phyloP scores from a whole-genome alignment of 495 filamentous ascomycete genomes.

The Chlorociboria aeruginascens region DNA sequence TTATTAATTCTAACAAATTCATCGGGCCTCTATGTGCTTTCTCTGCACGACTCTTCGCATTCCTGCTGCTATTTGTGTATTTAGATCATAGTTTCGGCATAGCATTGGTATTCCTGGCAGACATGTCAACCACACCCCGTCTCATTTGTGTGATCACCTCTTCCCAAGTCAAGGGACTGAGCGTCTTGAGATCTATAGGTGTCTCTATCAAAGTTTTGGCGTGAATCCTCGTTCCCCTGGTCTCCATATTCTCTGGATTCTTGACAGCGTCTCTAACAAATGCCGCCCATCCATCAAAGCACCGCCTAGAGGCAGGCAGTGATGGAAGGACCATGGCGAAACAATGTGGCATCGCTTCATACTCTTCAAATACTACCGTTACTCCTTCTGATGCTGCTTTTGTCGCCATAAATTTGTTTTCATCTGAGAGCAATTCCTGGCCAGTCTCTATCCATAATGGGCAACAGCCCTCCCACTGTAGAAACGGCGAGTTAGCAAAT shows the following conservation, averaged over 20 bases:
- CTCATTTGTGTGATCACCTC: slow-evolving; percentile 40
- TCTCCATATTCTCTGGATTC: slow-evolving; percentile 26
- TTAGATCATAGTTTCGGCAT: slow-evolving; percentile 33
- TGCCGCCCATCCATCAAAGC: slow-evolving; percentile 40
- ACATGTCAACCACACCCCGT: slow-evolving; percentile 32
- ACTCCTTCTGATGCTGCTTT: slow-evolving; percentile 50
- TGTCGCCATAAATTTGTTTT: slow-evolving; percentile 49
- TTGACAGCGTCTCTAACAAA: slow-evolving; percentile 42
- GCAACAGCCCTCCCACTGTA: slow-evolving; percentile 49
- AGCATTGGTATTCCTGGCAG: slow-evolving; percentile 27
- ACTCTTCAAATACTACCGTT: slow-evolving; percentile 57
- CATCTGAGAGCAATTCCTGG: slow-evolving; percentile 69
- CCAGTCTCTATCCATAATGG: slow-evolving; percentile 68
- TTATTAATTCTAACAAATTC: too few species aligned
- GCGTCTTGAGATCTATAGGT: slow-evolving; percentile 35
- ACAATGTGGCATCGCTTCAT: slow-evolving; percentile 83
- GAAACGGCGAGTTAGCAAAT: too few species aligned
- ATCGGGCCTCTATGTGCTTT: too few species aligned
- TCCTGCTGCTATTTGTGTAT: too few species aligned
- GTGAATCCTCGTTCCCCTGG: slow-evolving; percentile 38
- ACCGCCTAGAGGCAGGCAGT: slow-evolving; percentile 33
- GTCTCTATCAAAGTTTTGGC: slow-evolving; percentile 42
- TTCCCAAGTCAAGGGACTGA: slow-evolving; percentile 37
- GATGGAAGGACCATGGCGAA: slow-evolving; percentile 55
- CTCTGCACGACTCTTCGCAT: too few species aligned